These are phyloP conservation scores for Apiotrichum laibachii DNA, from an alignment of 1,284 basidiomycete species.

Conservation along the genomic window DNA sequence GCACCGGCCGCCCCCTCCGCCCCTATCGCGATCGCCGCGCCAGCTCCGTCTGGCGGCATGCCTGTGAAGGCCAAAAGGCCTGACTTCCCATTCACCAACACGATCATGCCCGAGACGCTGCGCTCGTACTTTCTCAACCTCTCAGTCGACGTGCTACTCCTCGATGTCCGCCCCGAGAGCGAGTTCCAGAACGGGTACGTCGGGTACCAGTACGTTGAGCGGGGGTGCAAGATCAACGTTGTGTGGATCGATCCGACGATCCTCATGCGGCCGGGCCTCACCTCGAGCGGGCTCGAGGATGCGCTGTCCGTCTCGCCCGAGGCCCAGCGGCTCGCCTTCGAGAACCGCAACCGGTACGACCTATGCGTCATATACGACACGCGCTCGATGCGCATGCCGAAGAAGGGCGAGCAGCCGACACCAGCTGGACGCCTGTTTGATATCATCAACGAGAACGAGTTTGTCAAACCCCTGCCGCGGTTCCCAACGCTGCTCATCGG, in stretches of 20 bases:
- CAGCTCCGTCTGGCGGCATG: not conserved
- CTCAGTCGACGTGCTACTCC: conserved; percentile 66
- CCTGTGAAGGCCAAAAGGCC: conserved; percentile 30
- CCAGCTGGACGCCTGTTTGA: conserved; percentile 63
- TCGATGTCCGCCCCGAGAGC: conserved; percentile 76
- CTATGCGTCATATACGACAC: conserved; percentile 85
- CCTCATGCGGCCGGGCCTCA: conserved; percentile 65
- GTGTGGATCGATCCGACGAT: conserved; percentile 84
- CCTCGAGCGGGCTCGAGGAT: conserved; percentile 66
- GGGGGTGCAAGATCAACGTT: conserved; percentile 54
- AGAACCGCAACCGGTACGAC: conserved; percentile 80
- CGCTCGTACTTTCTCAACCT: conserved; percentile 59
- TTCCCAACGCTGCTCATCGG: conserved; percentile 82
- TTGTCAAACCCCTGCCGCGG: conserved; percentile 68
- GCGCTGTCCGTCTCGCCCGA: conserved; percentile 69
- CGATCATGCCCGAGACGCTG: conserved; percentile 63
- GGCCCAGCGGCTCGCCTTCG: conserved; percentile 69
- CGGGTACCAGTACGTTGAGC: conserved; percentile 53
- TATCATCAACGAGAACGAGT: conserved; percentile 70
- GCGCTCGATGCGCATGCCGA: conserved; percentile 60
- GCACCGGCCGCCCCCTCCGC: too few relatives aligned
- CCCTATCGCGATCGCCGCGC: too few relatives aligned
- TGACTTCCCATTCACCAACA: conserved; percentile 59
- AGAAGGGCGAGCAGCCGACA: conserved; percentile 53
- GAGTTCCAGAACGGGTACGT: conserved; percentile 76